Conservation (phyloP, 2,329 filamentous ascomycete species). For the Aspergillus sp. region DNA sequence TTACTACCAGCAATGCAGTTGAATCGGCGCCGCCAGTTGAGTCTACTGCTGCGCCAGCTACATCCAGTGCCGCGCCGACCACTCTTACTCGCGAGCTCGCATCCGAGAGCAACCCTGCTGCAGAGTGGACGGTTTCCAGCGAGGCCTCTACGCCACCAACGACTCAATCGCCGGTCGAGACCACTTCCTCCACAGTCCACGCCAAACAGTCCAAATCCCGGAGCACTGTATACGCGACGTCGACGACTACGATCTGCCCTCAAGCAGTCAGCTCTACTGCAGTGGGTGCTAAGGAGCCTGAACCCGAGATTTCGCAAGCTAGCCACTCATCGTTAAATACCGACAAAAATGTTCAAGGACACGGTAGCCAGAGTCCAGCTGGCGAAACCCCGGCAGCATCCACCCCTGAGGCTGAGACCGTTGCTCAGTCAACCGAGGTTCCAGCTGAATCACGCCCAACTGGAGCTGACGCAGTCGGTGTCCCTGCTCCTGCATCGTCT, state of each 20-base stretch:
- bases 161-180: neutral
- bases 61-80: neutral
- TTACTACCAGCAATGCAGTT: neutral
- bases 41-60: neutral
- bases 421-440: neutral
- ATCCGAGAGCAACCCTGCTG: neutral
- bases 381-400: neutral
- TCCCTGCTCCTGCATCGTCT: neutral
- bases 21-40: neutral
- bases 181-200: neutral
- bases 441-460: neutral
- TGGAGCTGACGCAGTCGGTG: neutral
- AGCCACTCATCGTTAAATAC: neutral
- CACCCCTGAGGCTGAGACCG: neutral
- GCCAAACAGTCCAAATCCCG: neutral
- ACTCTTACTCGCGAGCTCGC: neutral
- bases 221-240: slow-evolving; percentile 7
- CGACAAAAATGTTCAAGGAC: no score
- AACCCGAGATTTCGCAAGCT: neutral
- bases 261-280: neutral
- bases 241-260: slow-evolving; percentile 3
- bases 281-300: neutral
- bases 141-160: neutral
- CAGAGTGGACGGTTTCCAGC: neutral
- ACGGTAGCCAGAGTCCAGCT: neutral